Evolutionary conservation across 2,329 filamentous ascomycete species (phyloP), one percentile per base, ranked within the genome.

Genomic region (Fusarium transvaalense): DNA sequence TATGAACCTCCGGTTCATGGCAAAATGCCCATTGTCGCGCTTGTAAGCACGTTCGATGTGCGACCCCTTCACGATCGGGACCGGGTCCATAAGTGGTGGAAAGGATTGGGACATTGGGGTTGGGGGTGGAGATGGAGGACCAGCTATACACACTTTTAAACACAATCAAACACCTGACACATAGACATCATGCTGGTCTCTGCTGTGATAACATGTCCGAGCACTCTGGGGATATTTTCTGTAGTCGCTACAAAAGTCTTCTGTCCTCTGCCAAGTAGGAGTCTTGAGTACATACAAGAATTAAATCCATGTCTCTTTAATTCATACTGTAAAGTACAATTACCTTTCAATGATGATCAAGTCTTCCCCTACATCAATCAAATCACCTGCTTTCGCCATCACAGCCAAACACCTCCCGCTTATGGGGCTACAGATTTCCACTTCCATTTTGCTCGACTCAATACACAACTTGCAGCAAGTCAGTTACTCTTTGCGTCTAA

Each of bases 391-490:
- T 25, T 53, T 59, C 2, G 76, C 73, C 34, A 75, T 51, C n/a
- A 77, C 66, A 32, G 57, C 64, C 23, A 60, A 66, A 39, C 77
- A 74, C 34, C 15, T 72, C 5, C 78, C 78, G 19, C 46, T 55
- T 0, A 69, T 50, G 1, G 73, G 74, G 38, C 76, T 78, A n/a
- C 63, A 68, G 50, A 79, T 76, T 42, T 77, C 74, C n/a, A 79
- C 64, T 51, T 79, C 78, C 78, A 79, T 79, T 71, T 79, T 79
- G 52, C 76, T 78, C n/a, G 77, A 78, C 60, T 79, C 77, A 23
- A 79, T 69, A 65, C 68, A 79, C 15, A 75, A 51, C 73, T 76
- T 35, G 13, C n/a, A 29, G 23, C 29, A 53, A 12, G 56, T 67
- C 23, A 66, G 57, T 21, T 19, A 31, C 19, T 43, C 4, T 15